Percentiles rank a stretch among this genome's conserved stretches.
These are phyloP conservation scores for Pythium vanterpoolii DNA, from an alignment of 352 stramenopile species.

Conservation along the genomic window DNA sequence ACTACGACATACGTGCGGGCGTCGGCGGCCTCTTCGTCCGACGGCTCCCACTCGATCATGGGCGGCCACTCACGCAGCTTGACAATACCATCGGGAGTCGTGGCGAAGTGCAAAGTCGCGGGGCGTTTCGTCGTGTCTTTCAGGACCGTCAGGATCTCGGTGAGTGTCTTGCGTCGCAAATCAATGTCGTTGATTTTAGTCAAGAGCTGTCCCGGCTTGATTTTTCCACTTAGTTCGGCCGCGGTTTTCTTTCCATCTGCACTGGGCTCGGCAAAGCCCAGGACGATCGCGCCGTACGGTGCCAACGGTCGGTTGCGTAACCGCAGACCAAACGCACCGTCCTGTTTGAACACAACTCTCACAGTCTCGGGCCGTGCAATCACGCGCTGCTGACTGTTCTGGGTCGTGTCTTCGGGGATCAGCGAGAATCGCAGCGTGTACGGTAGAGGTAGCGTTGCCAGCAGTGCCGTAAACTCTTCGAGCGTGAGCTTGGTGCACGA, in stretches of 20 bases:
- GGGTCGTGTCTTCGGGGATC: slow-evolving; percentile 50
- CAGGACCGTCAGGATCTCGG: slow-evolving; percentile 56
- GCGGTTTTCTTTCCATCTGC: slow-evolving; percentile 49
- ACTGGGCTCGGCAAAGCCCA: slow-evolving; percentile 53
- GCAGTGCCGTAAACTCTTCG: slow-evolving; percentile 51
- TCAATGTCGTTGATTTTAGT: slow-evolving; percentile 66
- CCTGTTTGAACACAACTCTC: slow-evolving; percentile 66
- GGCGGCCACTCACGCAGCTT: slow-evolving; percentile 79
- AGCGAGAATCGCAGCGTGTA: slow-evolving; percentile 70
- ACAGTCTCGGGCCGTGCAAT: slow-evolving; percentile 48
- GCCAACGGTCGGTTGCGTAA: slow-evolving; percentile 68
- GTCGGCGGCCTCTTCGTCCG: slow-evolving; percentile 52
- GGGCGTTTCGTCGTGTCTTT: slow-evolving; percentile 57
- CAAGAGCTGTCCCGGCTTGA: slow-evolving; percentile 62
- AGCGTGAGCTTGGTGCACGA: slow-evolving; percentile 71
- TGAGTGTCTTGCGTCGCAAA: slow-evolving; percentile 58
- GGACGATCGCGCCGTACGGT: slow-evolving; percentile 66
- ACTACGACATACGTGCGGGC: slow-evolving; percentile 64
- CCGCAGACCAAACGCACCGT: slow-evolving; percentile 71
- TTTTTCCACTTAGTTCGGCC: slow-evolving; percentile 70
- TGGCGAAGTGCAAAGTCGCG: slow-evolving; percentile 68
- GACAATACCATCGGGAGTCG: slow-evolving; percentile 73
- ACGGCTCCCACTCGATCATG: slow-evolving; percentile 73
- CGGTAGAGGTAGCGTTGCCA: slow-evolving; percentile 49
- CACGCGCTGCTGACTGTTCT: slow-evolving; percentile 47